A percentile compares a stretch with the other conserved stretches of the same genome.
Evolutionary conservation across 805 yeast species (phyloP).

Genomic region (Wilhelminamyces savonicus): DNA sequence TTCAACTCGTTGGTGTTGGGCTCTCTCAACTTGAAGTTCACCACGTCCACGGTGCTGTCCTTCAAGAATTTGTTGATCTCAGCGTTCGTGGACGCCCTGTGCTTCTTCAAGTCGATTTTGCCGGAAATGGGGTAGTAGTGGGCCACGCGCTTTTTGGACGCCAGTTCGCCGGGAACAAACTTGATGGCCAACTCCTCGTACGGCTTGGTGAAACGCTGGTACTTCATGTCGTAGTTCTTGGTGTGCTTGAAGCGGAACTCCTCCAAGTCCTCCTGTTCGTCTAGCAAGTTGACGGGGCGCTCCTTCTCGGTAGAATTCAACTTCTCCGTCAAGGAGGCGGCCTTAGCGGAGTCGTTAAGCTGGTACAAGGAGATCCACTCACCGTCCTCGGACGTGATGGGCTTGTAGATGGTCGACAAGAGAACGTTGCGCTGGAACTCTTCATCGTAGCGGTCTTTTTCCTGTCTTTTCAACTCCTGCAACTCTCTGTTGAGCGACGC

Average conservation of each 20-base stretch:
- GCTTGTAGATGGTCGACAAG: slow-evolving; percentile 63
- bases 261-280: slow-evolving; percentile 39
- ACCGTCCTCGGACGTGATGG: slow-evolving; percentile 65
- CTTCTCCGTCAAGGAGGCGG: slow-evolving; percentile 16
- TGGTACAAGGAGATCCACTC: slow-evolving; percentile 63
- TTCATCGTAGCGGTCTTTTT: slow-evolving; percentile 21
- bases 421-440: slow-evolving; percentile 31
- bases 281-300: slow-evolving; percentile 34
- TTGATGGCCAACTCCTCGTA: slow-evolving; percentile 65
- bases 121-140: slow-evolving; percentile 75
- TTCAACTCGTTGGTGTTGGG: slow-evolving; percentile 66
- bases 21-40: slow-evolving; percentile 61
- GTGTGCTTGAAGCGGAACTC: slow-evolving; percentile 54
- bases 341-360: slow-evolving; percentile 17
- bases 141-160: slow-evolving; percentile 45
- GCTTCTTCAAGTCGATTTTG: slow-evolving; percentile 74
- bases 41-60: slow-evolving; percentile 53
- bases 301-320: slow-evolving; percentile 36
- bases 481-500: slow-evolving; percentile 42
- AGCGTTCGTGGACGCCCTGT: slow-evolving; percentile 62
- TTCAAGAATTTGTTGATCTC: slow-evolving; percentile 49
- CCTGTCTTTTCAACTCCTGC: slow-evolving; percentile 20
- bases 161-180: slow-evolving; percentile 35
- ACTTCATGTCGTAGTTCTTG: slow-evolving; percentile 76
- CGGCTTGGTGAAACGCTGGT: slow-evolving; percentile 38